Evolutionary conservation across 768 basidiomycete species (phyloP).

Genomic region (Mycena pura): DNA sequence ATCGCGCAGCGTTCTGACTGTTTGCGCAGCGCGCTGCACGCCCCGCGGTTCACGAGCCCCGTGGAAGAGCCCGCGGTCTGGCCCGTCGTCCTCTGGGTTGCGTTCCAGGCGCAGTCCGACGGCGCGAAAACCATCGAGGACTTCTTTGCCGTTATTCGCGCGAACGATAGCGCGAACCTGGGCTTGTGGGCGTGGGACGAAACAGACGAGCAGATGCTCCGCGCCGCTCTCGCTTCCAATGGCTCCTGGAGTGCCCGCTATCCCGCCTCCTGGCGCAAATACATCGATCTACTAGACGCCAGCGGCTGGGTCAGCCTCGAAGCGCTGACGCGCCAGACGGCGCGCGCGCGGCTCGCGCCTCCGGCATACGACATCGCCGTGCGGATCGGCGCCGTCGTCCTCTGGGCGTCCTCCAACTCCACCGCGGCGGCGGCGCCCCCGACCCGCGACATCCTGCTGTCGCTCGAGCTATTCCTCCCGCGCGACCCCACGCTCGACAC

Average conservation of each 20-base stretch:
- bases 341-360: background rate
- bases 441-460: background rate
- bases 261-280: slow-evolving; percentile 16
- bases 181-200: slow-evolving; percentile 22
- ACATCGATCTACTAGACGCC: background rate
- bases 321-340: background rate
- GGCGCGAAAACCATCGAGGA: background rate
- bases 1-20: too few relatives aligned
- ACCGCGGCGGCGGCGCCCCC: background rate
- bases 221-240: background rate
- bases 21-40: too few relatives aligned
- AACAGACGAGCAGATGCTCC: slow-evolving; percentile 14
- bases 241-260: slow-evolving; percentile 16
- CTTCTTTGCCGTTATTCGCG: slow-evolving; percentile 7
- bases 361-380: slow-evolving; percentile 9
- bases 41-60: background rate
- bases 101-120: slow-evolving; percentile 14
- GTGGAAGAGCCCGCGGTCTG: slow-evolving; percentile 17
- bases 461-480: slow-evolving; percentile 1
- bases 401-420: slow-evolving; percentile 12
- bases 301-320: slow-evolving; percentile 12
- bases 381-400: slow-evolving; percentile 12
- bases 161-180: background rate
- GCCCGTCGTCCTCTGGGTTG: slow-evolving; percentile 23
- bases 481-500: background rate